These are phyloP conservation scores for Ascochyta fabae DNA, from an alignment of 2,329 filamentous ascomycete genomes.

Conservation along the genomic window DNA sequence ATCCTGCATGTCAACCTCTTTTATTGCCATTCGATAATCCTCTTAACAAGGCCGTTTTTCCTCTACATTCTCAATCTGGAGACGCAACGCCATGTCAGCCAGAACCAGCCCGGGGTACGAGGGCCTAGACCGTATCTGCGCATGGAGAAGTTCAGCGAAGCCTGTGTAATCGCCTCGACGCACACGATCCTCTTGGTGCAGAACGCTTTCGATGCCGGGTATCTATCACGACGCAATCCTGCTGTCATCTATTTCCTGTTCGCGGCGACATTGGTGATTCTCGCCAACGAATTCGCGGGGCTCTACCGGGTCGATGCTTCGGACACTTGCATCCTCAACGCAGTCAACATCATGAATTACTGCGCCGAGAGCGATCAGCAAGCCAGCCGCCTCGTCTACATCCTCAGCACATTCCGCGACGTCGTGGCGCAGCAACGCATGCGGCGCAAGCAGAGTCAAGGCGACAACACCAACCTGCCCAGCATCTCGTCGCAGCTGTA, in stretches of 20 bases:
- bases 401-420: conserved; percentile 48
- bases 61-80: conserved; percentile 61
- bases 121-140: conserved; percentile 40
- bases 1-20: conserved; percentile 69
- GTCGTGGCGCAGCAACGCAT: conserved; percentile 44
- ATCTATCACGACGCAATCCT: conserved; percentile 50
- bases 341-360: conserved; percentile 50
- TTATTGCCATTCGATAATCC: conserved; percentile 67
- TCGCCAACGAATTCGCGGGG: conserved; percentile 50
- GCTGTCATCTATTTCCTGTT: conserved; percentile 53
- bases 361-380: conserved; percentile 51
- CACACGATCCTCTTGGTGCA: conserved; percentile 51
- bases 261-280: conserved; percentile 49
- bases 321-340: conserved; percentile 47
- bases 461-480: conserved; percentile 33
- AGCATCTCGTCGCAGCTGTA: conserved; percentile 46
- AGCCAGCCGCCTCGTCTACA: conserved; percentile 48
- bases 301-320: conserved; percentile 44
- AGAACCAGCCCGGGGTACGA: conserved; percentile 28
- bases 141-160: conserved; percentile 58
- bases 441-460: conserved; percentile 33
- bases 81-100: conserved; percentile 45
- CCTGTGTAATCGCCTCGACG: conserved; percentile 51
- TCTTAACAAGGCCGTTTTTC: conserved; percentile 70
- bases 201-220: conserved; percentile 51